phyloP scores from a whole-genome alignment of 148 eudicot genomes.

The Vaccinium vitisidaea region DNA sequence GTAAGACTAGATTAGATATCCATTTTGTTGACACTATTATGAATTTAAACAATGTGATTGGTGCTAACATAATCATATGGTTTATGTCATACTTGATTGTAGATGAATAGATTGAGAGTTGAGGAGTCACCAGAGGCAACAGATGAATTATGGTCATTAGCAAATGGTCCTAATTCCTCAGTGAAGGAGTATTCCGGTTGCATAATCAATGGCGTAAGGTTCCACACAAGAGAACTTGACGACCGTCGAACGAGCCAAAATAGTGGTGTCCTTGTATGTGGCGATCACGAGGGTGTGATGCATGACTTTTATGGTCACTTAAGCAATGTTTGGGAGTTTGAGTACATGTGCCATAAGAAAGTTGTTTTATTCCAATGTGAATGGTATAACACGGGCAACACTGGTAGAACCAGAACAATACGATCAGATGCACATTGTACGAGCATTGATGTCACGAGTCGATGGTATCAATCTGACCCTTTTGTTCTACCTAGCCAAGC shows the following conservation, averaged over 20 bases:
- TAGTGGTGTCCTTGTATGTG: too few relatives aligned
- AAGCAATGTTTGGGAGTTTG: neutral
- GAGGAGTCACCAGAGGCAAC: neutral
- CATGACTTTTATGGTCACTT: slow-evolving; percentile 2
- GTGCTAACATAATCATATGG: neutral
- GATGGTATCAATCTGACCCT: neutral
- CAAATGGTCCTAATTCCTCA: neutral
- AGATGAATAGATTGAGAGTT: slow-evolving; percentile 1
- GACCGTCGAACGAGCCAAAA: too few relatives aligned
- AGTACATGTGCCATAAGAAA: neutral
- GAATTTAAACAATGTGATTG: neutral
- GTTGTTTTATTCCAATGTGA: neutral
- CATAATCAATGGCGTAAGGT: neutral
- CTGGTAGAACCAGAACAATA: neutral
- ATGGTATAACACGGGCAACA: neutral
- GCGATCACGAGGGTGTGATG: neutral
- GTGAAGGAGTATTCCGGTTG: neutral
- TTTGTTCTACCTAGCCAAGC: neutral
- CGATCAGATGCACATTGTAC: too few relatives aligned
- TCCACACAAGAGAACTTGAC: too few relatives aligned
- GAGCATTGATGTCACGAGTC: neutral
- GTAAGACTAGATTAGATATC: neutral
- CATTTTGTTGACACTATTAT: neutral
- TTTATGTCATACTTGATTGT: neutral
- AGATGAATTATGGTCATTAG: neutral